Base-by-base conservation (phyloP, 2,329 filamentous ascomycete species). In the Sporothrix pallida region DNA sequence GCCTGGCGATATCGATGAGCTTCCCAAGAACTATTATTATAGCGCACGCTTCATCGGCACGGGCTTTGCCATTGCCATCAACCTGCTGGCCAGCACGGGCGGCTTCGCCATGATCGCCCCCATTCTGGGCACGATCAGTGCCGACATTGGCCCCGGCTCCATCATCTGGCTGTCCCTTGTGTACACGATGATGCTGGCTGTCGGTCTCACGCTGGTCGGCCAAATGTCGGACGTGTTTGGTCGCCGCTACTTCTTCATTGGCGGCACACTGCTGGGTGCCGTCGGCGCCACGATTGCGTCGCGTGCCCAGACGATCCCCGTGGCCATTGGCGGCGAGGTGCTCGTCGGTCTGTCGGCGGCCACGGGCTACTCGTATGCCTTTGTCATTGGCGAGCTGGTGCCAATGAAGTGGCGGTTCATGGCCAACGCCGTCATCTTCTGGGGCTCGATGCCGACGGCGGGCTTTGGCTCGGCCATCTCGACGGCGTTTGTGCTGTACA, bases 161-260 rank as follows among this genome's bases (percentile, higher is more conserved):
- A 63, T 68, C 62, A 73, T 77, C 2, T 80, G 79, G 78, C 77
- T 80, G 26, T 75, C 80, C 7, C 78, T 79, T n/a, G 74, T 80
- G 26, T 81, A 80, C 56, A 79, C 78, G 5, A 76, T 77, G 42
- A 78, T 79, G 76, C 72, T 80, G 10, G 72, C 72, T 23, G 71
- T 75, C 23, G 72, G 74, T 9, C 62, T 75, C 17, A 71, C 70
- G 2, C 70, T 72, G 8, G 58, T 75, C 6, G 74, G 74, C 42
- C 74, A 67, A 31, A 54, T 74, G 54, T 60, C 74, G 3, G 74
- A 75, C 68, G 72, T 75, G 15, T 75, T 75, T 15, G 74, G 74
- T 20, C 72, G 74, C 6, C 74, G 74, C n/a, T 75, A 74, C 70
- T 75, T 71, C 44, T 75, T 72, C 67, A 76, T 81, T 58, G 76